phyloP scores from a whole-genome alignment of 1,284 basidiomycete species.

The Naganishia sp. region DNA sequence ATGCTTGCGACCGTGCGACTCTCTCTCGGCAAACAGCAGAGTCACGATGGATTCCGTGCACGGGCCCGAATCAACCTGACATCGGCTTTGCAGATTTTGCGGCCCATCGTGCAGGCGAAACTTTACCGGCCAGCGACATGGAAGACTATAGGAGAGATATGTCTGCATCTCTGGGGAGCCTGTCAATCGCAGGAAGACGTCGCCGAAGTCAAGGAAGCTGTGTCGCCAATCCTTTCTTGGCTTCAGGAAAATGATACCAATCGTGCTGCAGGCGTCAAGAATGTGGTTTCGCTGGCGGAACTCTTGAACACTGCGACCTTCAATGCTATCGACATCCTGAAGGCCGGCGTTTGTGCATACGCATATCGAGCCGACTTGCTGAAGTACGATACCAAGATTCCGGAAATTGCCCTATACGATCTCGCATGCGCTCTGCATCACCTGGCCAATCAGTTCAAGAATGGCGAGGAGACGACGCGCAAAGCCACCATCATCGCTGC shows the following conservation, averaged over 20 bases:
- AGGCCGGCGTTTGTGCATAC: conserved; percentile 68
- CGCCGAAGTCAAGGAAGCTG: conserved; percentile 38
- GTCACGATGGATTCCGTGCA: conserved; percentile 67
- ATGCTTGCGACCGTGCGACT: conserved; percentile 75
- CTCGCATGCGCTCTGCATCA: conserved; percentile 67
- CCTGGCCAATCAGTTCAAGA: conserved; percentile 7
- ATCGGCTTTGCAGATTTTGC: background rate
- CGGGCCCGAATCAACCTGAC: conserved; percentile 64
- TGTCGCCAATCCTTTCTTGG: conserved; percentile 45
- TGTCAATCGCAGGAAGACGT: conserved; percentile 47
- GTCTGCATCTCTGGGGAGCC: conserved; percentile 64
- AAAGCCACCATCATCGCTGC: conserved; percentile 51
- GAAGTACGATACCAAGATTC: conserved; percentile 60
- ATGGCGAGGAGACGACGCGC: conserved; percentile 40
- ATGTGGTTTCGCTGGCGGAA: conserved; percentile 39
- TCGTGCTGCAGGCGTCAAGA: conserved; percentile 42
- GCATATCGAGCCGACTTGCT: conserved; percentile 72
- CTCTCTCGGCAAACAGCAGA: conserved; percentile 68
- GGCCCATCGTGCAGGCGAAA: conserved; percentile 39
- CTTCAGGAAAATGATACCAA: conserved; percentile 50
- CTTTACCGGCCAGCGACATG: conserved; percentile 74
- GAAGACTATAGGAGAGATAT: conserved; percentile 82
- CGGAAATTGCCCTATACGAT: conserved; percentile 72
- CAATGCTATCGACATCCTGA: conserved; percentile 54
- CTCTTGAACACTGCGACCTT: background rate